Conservation (phyloP, 495 filamentous ascomycete species). For the Usnea hakonensis region DNA sequence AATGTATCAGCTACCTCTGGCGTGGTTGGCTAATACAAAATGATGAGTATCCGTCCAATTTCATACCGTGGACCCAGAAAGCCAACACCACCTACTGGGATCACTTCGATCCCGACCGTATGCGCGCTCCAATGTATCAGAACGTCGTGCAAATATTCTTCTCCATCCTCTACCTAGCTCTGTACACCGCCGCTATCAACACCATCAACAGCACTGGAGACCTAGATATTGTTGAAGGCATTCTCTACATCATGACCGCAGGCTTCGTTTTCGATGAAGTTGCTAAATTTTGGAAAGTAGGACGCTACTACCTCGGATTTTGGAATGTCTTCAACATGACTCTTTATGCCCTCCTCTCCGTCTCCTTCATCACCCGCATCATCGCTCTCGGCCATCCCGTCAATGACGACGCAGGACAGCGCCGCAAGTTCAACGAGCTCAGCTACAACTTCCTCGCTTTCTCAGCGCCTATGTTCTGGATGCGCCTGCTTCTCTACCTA, state of each 20-base stretch:
- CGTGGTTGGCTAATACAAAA: conserved; percentile 93
- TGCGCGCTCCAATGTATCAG: conserved; percentile 87
- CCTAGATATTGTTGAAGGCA: conserved; percentile 72
- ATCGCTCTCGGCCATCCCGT: conserved; percentile 61
- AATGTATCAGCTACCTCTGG: conserved; percentile 88
- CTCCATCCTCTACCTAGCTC: conserved; percentile 68
- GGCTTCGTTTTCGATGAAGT: conserved; percentile 89
- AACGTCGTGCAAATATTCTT: conserved; percentile 81
- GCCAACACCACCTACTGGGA: conserved; percentile 63
- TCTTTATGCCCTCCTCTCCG: conserved; percentile 67
- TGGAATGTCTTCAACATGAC: conserved; percentile 91
- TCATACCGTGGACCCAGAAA: conserved; percentile 73
- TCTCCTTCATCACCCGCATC: conserved; percentile 69
- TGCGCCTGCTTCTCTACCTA: conserved; percentile 82
- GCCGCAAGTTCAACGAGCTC: conserved; percentile 64
- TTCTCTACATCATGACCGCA: conserved; percentile 85
- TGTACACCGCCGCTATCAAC: conserved; percentile 90
- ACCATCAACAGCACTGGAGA: conserved; percentile 74
- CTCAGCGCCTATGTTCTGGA: conserved; percentile 94
- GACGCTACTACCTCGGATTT: conserved; percentile 78
- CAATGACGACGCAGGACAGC: conserved; percentile 39
- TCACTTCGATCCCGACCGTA: conserved; percentile 88
- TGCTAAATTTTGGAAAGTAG: conserved; percentile 86
- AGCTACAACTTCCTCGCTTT: conserved; percentile 92
- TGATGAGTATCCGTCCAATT: conserved; percentile 75